These are phyloP conservation scores for Chaetomiaceae sp. DNA, from an alignment of 2,329 filamentous ascomycete species.

Conservation along the genomic window DNA sequence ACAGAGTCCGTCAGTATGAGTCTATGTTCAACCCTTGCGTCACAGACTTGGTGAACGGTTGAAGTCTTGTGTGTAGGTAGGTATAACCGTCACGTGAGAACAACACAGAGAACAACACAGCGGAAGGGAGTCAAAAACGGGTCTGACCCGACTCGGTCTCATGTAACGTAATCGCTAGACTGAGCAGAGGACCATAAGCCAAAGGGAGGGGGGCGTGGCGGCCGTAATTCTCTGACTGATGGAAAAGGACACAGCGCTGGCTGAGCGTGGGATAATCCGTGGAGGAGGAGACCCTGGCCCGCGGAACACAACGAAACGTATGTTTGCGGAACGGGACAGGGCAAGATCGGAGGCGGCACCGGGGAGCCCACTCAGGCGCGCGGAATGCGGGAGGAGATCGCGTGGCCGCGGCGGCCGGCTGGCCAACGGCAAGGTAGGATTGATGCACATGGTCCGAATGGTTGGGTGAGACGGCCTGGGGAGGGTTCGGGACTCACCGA, in stretches of 20 bases:
- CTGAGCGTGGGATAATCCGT: constrained; percentile 15
- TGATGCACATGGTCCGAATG: constrained; percentile 44
- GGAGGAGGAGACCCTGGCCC: neutral
- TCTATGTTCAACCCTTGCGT: neutral
- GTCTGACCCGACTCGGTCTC: too few relatives aligned
- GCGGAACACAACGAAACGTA: neutral
- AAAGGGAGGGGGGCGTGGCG: neutral
- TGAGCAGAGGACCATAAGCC: neutral
- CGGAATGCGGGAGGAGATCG: constrained; percentile 21
- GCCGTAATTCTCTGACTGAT: constrained; percentile 17
- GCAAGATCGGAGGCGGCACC: constrained; percentile 6
- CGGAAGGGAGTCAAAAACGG: too few relatives aligned
- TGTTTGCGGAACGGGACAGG: neutral
- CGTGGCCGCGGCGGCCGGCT: constrained; percentile 18
- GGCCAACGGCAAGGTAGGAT: constrained; percentile 42
- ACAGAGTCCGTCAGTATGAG: constrained; percentile 7
- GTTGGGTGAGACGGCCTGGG: constrained; percentile 34
- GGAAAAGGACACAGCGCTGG: constrained; percentile 11
- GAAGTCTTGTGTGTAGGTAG: too few relatives aligned
- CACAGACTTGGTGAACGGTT: too few relatives aligned
- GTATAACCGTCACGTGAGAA: too few relatives aligned
- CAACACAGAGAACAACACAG: too few relatives aligned
- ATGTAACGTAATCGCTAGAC: constrained; percentile 13
- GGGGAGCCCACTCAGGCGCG: constrained; percentile 16
- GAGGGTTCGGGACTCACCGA: constrained; percentile 43